These are phyloP conservation scores for Flaveria ramosissima DNA, from an alignment of 129 eudicot species.

Conservation along the genomic window DNA sequence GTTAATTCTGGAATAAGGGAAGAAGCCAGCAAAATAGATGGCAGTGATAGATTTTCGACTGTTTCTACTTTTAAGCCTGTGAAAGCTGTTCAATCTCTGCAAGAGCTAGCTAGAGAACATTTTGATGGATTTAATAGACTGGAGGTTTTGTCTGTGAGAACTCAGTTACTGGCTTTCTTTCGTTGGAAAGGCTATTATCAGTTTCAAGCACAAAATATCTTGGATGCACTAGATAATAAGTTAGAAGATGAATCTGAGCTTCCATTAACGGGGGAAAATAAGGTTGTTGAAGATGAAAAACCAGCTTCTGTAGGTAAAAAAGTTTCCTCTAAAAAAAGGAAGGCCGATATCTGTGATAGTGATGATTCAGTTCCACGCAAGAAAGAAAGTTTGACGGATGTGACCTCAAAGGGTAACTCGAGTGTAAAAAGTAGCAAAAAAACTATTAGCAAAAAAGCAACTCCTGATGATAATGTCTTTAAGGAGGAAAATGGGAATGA, in stretches of 20 bases:
- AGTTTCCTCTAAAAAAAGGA: constrained; percentile 21
- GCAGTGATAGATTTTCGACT: constrained; percentile 57
- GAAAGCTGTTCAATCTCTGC: constrained; percentile 42
- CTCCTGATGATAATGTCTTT: constrained; percentile 7
- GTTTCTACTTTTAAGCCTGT: constrained; percentile 50
- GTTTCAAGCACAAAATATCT: constrained; percentile 26
- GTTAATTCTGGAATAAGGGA: constrained; percentile 57
- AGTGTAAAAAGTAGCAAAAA: constrained; percentile 14
- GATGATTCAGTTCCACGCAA: constrained; percentile 9
- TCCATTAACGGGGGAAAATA: constrained; percentile 19
- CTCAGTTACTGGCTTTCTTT: constrained; percentile 58
- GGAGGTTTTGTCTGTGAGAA: constrained; percentile 45
- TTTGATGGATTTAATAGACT: constrained; percentile 39
- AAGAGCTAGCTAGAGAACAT: constrained; percentile 56
- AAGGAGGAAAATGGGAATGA: constrained; percentile 28
- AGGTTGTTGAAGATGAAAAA: constrained; percentile 26
- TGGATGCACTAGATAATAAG: constrained; percentile 31
- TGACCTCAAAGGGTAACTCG: constrained; percentile 12
- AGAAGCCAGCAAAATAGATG: constrained; percentile 50
- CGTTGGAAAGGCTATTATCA: constrained; percentile 76
- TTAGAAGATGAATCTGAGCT: constrained; percentile 41
- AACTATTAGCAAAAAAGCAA: constrained; percentile 23
- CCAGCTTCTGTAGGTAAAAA: constrained; percentile 28
- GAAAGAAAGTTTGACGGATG: constrained; percentile 19
- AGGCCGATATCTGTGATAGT: constrained; percentile 18